Evolutionary conservation across 2,329 filamentous ascomycete species (phyloP).

Genomic region (Fusarium udum): DNA sequence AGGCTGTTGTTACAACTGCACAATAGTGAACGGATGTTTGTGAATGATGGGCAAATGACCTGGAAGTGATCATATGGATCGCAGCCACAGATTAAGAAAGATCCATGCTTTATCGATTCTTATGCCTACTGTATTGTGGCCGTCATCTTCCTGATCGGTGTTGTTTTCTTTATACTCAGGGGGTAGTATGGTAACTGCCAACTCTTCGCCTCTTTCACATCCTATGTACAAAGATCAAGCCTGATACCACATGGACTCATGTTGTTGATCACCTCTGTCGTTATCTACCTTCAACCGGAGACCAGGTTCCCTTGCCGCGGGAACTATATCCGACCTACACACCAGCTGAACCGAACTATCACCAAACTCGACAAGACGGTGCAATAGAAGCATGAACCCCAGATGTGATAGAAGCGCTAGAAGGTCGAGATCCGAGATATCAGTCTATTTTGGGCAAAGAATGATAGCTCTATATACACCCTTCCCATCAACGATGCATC

Average conservation of each 20-base stretch:
- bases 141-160: neutral
- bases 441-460: neutral
- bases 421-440: neutral
- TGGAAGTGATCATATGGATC: neutral
- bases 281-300: neutral
- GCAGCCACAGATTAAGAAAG: too few relatives aligned
- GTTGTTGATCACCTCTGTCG: neutral
- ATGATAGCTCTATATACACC: neutral
- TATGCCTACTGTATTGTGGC: neutral
- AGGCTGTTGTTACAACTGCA: neutral
- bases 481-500: neutral
- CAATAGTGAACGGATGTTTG: neutral
- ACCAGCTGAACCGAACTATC: neutral
- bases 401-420: neutral
- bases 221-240: neutral
- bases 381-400: neutral
- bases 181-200: neutral
- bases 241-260: neutral
- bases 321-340: conserved; percentile 23
- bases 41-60: neutral
- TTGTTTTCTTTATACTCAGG: neutral
- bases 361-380: neutral
- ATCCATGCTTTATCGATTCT: neutral
- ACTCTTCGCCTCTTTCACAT: neutral
- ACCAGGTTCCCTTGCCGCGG: neutral